Evolutionary conservation across 441 rosid species (phyloP), one percentile per base, ranked within the genome.

Genomic region (Jatropha multifida): DNA sequence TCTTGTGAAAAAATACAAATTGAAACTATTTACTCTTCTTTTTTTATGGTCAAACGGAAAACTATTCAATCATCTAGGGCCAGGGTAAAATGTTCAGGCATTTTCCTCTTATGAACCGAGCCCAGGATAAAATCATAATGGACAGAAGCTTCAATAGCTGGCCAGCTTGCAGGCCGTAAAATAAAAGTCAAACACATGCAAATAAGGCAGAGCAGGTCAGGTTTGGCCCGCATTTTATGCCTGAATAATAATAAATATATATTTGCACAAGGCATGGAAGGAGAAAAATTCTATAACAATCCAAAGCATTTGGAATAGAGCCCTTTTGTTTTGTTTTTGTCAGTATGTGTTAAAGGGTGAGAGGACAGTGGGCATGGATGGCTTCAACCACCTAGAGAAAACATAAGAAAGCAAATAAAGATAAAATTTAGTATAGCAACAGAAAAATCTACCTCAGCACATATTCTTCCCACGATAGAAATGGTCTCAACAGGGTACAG

Each of bases 401-500:
- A 58, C n/a, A 61, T 37, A 70, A n/a, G 63, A 32, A 52, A n/a
- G 49, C 15, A 5, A 54, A 69, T 18, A 55, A 18, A 41, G 44
- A 5, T 37, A 74, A 40, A 55, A n/a, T 41, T n/a, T 15, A 62
- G 71, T 65, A 41, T 56, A 68, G 4, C 51, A 73, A 17, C 63
- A 44, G 41, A 48, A 73, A 44, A 71, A 72, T 40, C 69, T 86
- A 90, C 98, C 98, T 94, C 98, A 59, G 93, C 89, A 85, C 98
- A 96, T 79, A 96, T 96, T 83, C 82, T 90, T 61, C 97, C 98
- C 12, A 96, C 94, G 41, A 68, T 92, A 41, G 98, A 88, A 74
- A 94, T 93, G 23, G 97, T 94, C 77, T 96, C 97, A 27, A 96
- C 91, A 68, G 97, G 99, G 80, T 96, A 96, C 65, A 93, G 72